Evolutionary conservation across 106 monocot genomes (phyloP), one percentile per base, ranked within the genome.

Genomic region (Dendrobium nobile): DNA sequence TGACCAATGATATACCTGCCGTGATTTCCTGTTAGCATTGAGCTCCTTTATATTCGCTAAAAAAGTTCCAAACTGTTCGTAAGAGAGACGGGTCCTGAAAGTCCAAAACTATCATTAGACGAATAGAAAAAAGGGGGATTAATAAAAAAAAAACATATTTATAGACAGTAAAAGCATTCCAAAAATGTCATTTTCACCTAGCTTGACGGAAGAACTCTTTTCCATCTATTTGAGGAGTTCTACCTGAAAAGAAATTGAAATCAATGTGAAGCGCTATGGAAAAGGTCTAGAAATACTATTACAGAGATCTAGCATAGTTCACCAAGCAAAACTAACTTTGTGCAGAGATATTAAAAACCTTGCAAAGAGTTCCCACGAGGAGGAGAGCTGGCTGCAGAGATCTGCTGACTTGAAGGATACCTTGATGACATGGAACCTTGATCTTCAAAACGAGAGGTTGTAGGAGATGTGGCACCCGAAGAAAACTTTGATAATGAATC

Each of bases 161-260:
- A 61, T 61, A 0, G 22, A n/a, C 22, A 4, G n/a, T 5, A 24
- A 11, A 37, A 37, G 37, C 37, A 64, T 26, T 64, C 64, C 64
- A 0, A 64, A 4, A 13, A 16, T 37, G 70, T 37, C 16, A 70
- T 70, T 44, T 33, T 74, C 41, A 94, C 97, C 97, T 98, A 56
- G 94, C 94, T 77, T 87, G 92, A 72, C 97, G 94, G 75, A 98
- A 98, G 86, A 98, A 98, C 75, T 98, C 97, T 82, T 98, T 98
- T 65, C 97, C 97, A 92, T 98, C 97, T 79, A 98, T 89, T 6
- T 86, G 89, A 54, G 86, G 87, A 68, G 76, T 79, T 56, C 85
- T 84, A 59, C 90, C 97, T 98, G 82, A 79, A 70, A 15, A 70
- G 13, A 70, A 70, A 70, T 37, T 19, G n/a, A 61, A 56, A 61